Percentiles rank a stretch among this genome's conserved stretches.
Evolutionary conservation across 1,284 basidiomycete species (phyloP).

Genomic region (Trametes hirsuta): DNA sequence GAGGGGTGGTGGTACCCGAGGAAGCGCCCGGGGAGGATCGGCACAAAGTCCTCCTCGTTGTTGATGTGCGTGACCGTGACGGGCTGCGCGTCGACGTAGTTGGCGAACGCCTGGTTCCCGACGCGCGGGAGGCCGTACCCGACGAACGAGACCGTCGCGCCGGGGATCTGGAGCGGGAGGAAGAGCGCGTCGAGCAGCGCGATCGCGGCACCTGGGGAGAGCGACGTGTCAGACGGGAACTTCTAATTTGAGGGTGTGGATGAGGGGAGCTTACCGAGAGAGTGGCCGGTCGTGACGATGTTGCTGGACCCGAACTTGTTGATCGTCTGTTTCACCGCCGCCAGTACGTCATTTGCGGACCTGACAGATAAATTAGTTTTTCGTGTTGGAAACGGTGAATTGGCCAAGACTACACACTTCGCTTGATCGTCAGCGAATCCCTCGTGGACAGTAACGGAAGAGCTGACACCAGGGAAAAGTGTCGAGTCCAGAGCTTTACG

Average conservation of each 20-base stretch:
- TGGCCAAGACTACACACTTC: slow-evolving; percentile 38
- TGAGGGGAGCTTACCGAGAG: slow-evolving; percentile 37
- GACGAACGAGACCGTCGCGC: slow-evolving; percentile 43
- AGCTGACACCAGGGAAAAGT: slow-evolving; percentile 61
- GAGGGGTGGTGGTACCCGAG: slow-evolving; percentile 58
- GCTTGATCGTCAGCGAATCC: slow-evolving; percentile 62
- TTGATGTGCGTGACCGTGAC: slow-evolving; percentile 42
- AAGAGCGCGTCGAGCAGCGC: slow-evolving; percentile 51
- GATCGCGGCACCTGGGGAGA: slow-evolving; percentile 44
- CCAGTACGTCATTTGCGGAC: slow-evolving; percentile 39
- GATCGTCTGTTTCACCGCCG: slow-evolving; percentile 40
- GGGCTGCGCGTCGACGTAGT: slow-evolving; percentile 54
- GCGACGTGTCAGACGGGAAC: background rate
- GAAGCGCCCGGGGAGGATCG: slow-evolving; percentile 48
- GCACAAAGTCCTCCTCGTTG: slow-evolving; percentile 35
- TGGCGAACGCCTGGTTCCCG: slow-evolving; percentile 59
- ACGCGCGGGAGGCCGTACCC: slow-evolving; percentile 62
- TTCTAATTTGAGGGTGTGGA: too few relatives aligned
- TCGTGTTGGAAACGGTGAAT: too few relatives aligned
- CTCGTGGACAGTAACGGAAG: slow-evolving; percentile 52
- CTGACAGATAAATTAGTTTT: slow-evolving; percentile 18
- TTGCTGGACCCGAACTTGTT: slow-evolving; percentile 31
- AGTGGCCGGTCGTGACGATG: slow-evolving; percentile 44
- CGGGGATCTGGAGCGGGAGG: slow-evolving; percentile 48
- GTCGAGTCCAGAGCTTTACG: slow-evolving; percentile 42